Evolutionary conservation across 106 monocot genomes (phyloP), one percentile per base, ranked within the genome.

Genomic region (Gastrodia elata): DNA sequence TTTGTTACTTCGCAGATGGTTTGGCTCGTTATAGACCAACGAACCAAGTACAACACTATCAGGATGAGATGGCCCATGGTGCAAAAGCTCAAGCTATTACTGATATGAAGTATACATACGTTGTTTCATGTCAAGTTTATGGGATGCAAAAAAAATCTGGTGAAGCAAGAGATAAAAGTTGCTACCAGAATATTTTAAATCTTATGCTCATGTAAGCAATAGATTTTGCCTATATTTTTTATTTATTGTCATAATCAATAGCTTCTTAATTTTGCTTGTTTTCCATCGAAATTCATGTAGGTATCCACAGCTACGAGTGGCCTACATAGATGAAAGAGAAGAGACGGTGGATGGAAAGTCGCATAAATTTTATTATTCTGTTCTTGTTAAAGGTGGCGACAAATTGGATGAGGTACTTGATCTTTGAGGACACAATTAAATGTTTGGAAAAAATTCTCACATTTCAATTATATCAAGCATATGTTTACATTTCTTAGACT

Each of bases 61-160:
- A 83, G 39, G 82, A 78, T 8, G 77, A 81, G 56, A 71, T 32
- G 73, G n/a, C 42, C 36, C 27, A 18, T 75, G 24, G 55, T 74
- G 49, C 64, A 61, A 82, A 35, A 61, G 65, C 83, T 32, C 38
- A 44, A 71, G 92, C 95, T 70, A 75, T 95, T 72, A 89, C 91
- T 61, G 95, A 95, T 71, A 87, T 92, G 68, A 95, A 95, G 79
- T 94, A 89, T 76, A 94, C 91, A 1, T 94, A 91, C 80, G 91
- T 94, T 76, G 94, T 91, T 74, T 92, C 95, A 35, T 95, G 95
- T 72, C 95, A 95, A 58, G 75, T 95, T 57, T 95, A 92, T 81
- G 95, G 95, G 57, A 80, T 85, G 89, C 91, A 91, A 70, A 92
- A 92, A 74, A 85, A 80, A 55, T 87, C 89, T 14, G 78, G 58